Evolutionary conservation across 805 yeast species (phyloP), one percentile per base, ranked within the genome.

Genomic region (Wickerhamiella kurtzmanii): DNA sequence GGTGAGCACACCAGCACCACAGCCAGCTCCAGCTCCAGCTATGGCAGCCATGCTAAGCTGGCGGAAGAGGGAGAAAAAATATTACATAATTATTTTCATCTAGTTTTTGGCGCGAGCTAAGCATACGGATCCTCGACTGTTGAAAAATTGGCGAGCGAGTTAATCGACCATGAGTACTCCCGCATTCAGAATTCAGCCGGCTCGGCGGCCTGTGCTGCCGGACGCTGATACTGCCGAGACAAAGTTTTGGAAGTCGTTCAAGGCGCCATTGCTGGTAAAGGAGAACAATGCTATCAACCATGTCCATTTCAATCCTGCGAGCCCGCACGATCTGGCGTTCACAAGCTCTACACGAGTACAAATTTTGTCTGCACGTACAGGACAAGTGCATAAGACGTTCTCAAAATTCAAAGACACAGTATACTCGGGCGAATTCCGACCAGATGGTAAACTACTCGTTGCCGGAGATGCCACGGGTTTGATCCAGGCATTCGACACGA

Each of bases 391-490:
- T 37, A 85, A 85, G 65, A 87, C 95, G 0, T 83, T 87, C 54
- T 70, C 80, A 4, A 66, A 96, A 53, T 92, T 92, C 66, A 87
- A 84, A 60, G 97, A 89, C 58, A 79, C 88, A 0, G 98, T 87
- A 0, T 86, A 84, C 60, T 76, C 86, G 28, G 97, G 95, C 41
- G 94, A 87, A 62, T 89, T 80, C 64, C 74, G 97, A 58, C 74
- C 74, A 48, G 98, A 92, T 61, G 98, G 98, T 47, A 83, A 85
- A 60, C 72, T 92, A 41, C 64, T 92, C 22, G 94, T 82, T 18
- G 96, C 96, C 3, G 94, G 95, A 57, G 98, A 92, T 67, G 95
- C 95, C 13, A 77, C 92, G 2, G 98, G 98, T 17, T 63, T 85
- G 48, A 94, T 92, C 13, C 94, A 94, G 52, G 79, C 88, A 8